Conservation (phyloP, 2,329 filamentous ascomycete species). For the Drechslerella dactyloides region DNA sequence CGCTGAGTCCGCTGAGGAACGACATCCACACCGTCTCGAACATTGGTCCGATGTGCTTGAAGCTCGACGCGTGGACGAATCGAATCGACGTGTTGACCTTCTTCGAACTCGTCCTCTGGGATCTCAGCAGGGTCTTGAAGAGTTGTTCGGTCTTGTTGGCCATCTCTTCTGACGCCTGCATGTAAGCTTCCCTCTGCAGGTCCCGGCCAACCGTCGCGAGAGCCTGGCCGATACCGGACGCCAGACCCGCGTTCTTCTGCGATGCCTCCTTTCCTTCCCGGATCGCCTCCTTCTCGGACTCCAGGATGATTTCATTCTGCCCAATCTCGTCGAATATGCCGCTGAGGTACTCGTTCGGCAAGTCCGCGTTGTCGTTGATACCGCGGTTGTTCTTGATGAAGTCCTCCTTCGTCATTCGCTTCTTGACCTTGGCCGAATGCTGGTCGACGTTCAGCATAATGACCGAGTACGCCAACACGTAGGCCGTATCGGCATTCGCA, state of each 20-base stretch:
- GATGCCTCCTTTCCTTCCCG: constrained; percentile 66
- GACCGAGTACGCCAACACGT: constrained; percentile 93
- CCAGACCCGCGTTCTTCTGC: constrained; percentile 69
- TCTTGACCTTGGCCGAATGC: constrained; percentile 82
- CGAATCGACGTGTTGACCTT: constrained; percentile 69
- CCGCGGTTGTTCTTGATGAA: constrained; percentile 99
- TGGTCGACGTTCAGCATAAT: constrained; percentile 96
- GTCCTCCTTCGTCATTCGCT: constrained; percentile 92
- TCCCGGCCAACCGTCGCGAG: constrained; percentile 91
- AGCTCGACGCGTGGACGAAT: constrained; percentile 91
- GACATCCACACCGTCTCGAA: constrained; percentile 99
- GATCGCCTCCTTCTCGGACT: constrained; percentile 87
- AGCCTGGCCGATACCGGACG: constrained; percentile 83
- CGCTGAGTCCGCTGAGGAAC: constrained; percentile 91
- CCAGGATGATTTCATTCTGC: constrained; percentile 88
- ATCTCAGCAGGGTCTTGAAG: constrained; percentile 90
- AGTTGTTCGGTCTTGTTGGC: constrained; percentile 78
- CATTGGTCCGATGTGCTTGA: constrained; percentile 96
- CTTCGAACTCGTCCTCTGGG: constrained; percentile 77
- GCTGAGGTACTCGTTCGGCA: constrained; percentile 88
- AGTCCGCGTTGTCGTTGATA: constrained; percentile 93
- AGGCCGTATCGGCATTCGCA: constrained; percentile 96
- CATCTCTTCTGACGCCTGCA: constrained; percentile 96
- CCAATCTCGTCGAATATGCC: constrained; percentile 92
- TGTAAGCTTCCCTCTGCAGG: constrained; percentile 87